Evolutionary conservation across 2,329 filamentous ascomycete genomes (phyloP), one percentile per base, ranked within the genome.

Genomic region (Colletotrichum plurivorum): DNA sequence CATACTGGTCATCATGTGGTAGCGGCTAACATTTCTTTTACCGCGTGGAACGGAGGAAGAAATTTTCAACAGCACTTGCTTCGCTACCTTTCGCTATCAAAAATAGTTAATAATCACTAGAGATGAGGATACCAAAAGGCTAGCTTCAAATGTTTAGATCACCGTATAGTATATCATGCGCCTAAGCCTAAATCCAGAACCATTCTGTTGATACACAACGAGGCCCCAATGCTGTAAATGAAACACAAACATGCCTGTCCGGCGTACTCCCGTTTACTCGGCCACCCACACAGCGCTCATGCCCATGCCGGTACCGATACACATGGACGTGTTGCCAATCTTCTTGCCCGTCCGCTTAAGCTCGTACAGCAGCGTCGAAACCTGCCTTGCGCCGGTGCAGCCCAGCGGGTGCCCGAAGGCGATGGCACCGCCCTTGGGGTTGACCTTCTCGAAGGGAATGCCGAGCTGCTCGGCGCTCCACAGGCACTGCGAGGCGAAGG

Each of bases 231-330:
- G 67, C 62, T 61, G 25, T 39, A 52, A 67, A 20, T 63, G 66
- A 61, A 69, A 52, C 60, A 69, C 67, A 69, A 55, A 18, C 39
- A 39, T 48, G 57, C 4, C 39, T 45, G n/a, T 46, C 45, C 41
- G 25, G 15, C 16, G 6, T 55, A 9, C 36, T 20, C 3, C 8
- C 20, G 3, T 70, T 73, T 94, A 97, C 86, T 97, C 95, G 3
- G 94, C 93, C 73, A 98, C 95, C 94, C 95, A 98, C 69, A 98
- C 92, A 70, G 95, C 94, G 66, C 94, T 95, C 94, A 98, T 97
- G 60, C 95, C 95, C 96, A 98, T 98, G 61, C 94, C 95, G 2
- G 95, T 98, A 59, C 95, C 96, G 57, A 98, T 84, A 79, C 96
- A 99, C 96, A 98, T 98, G 81, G 92, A 95, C 36, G 94, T 98